Base-by-base conservation (phyloP, 2,329 filamentous ascomycete species). In the Ophiocordyceps camponoti-rufipedis region DNA sequence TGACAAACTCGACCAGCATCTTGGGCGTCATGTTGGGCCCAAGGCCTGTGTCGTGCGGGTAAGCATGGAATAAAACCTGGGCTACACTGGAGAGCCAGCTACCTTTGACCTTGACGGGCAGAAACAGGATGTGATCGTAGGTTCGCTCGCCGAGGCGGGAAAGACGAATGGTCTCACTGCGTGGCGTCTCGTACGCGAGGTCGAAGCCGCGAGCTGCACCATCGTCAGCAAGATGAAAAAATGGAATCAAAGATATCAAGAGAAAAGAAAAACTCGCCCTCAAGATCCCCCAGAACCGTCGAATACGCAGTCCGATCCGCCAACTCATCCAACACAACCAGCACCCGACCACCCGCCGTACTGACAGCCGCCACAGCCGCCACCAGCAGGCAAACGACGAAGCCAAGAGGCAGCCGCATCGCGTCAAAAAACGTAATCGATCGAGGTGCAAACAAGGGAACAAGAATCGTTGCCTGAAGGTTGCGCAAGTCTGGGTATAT, bases 61-160 rank as follows among this genome's bases (percentile, higher is more conserved):
- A 11, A 41, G 19, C 39, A 46, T 3, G 32, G 18, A 13, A 11
- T 28, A 28, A 13, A 29, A 3, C 28, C 60, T n/a, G 32, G n/a
- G 16, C 8, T n/a, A n/a, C 10, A 9, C 8, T 18, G 5, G 8
- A 16, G 16, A 18, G 6, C 35, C 35, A 39, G 47, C 41, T 32
- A 86, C 83, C 88, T 75, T 98, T 98, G 31, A 85, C 78, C 65
- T 89, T 94, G 48, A 81, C 78, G 45, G 91, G 91, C 51, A 96
- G 77, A 54, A 98, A 73, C 51, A 96, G 64, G 52, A 96, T 68
- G 65, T 98, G 89, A 66, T 96, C 89, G 65, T 88, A 96, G 51
- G 76, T 78, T 61, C 83, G 79, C 67, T 91, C 85, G 59, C 89
- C 91, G 51, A 91, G 78, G 58, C 78, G 72, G 69, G 95, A 94